phyloP scores from a whole-genome alignment of 2,329 filamentous ascomycete species.

The Aureobasidium leucospermi region DNA sequence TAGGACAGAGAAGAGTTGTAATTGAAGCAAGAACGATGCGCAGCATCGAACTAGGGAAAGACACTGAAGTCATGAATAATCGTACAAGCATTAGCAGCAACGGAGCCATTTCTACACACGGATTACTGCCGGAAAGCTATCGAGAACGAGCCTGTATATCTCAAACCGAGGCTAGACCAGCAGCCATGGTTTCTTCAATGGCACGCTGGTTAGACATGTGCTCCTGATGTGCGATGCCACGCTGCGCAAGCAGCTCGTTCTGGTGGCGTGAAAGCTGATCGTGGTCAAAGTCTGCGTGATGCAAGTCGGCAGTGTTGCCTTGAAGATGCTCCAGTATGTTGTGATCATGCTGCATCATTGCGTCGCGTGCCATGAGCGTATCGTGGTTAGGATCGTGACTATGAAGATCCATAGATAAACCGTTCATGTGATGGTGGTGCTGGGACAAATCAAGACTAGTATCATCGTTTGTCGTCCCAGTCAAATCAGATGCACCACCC shows the following conservation, averaged over 20 bases:
- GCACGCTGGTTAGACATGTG: conserved; percentile 1
- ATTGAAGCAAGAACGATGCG: not conserved
- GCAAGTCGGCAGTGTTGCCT: conserved; percentile 1
- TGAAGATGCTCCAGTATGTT: conserved; percentile 10
- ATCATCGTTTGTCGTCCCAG: not conserved
- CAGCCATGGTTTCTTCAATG: conserved; percentile 10
- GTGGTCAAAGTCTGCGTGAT: conserved; percentile 8
- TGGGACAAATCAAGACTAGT: conserved; percentile 3
- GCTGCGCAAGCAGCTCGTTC: conserved; percentile 13
- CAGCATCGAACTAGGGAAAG: not conserved
- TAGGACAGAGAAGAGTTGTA: not conserved
- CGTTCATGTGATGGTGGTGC: conserved; percentile 11
- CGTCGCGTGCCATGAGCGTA: conserved; percentile 8
- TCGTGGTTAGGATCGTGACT: conserved; percentile 9
- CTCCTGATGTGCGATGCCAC: conserved; percentile 12
- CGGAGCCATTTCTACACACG: not conserved
- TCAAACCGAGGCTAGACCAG: conserved; percentile 8
- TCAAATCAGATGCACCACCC: conserved; percentile 22
- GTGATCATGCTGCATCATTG: conserved; percentile 15
- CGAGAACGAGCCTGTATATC: not conserved
- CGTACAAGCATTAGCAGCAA: not conserved
- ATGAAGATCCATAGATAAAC: conserved; percentile 6
- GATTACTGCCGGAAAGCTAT: not conserved
- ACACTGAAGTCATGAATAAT: not conserved
- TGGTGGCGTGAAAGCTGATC: conserved; percentile 10